These are phyloP conservation scores for Dianthus caryophyllus DNA, from an alignment of 148 eudicot species.

Conservation along the genomic window DNA sequence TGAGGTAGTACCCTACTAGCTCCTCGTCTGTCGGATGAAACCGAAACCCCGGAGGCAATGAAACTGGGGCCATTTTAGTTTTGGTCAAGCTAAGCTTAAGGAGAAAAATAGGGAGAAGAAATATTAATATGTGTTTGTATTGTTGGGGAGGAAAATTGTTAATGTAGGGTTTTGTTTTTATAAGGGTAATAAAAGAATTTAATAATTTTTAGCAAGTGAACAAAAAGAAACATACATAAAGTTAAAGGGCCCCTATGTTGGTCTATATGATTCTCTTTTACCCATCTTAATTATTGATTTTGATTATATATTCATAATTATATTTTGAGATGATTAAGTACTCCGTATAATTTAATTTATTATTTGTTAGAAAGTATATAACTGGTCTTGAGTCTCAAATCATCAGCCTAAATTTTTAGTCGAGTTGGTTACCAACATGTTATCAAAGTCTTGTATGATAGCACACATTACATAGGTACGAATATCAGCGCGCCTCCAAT, in stretches of 20 bases:
- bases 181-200: slow-evolving; percentile 8
- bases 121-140: not conserved
- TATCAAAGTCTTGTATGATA: too few relatives aligned
- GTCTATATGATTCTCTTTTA: too few relatives aligned
- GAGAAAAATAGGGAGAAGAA: not conserved
- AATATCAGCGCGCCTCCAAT: too few relatives aligned
- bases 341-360: too few relatives aligned
- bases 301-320: too few relatives aligned
- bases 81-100: not conserved
- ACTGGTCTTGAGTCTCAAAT: too few relatives aligned
- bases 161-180: slow-evolving; percentile 24
- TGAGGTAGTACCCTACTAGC: slow-evolving; percentile 74
- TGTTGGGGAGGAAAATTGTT: slow-evolving; percentile 11
- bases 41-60: slow-evolving; percentile 85
- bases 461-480: too few relatives aligned
- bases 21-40: slow-evolving; percentile 85
- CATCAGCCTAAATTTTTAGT: too few relatives aligned
- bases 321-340: too few relatives aligned
- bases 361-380: too few relatives aligned
- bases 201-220: slow-evolving; percentile 13
- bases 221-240: slow-evolving; percentile 31
- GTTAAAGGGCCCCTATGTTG: slow-evolving; percentile 23
- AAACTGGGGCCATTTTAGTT: slow-evolving; percentile 57
- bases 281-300: too few relatives aligned
- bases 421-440: too few relatives aligned